Evolutionary conservation across 1,284 basidiomycete genomes (phyloP).

Genomic region (Cryptococcus maquisensis): DNA sequence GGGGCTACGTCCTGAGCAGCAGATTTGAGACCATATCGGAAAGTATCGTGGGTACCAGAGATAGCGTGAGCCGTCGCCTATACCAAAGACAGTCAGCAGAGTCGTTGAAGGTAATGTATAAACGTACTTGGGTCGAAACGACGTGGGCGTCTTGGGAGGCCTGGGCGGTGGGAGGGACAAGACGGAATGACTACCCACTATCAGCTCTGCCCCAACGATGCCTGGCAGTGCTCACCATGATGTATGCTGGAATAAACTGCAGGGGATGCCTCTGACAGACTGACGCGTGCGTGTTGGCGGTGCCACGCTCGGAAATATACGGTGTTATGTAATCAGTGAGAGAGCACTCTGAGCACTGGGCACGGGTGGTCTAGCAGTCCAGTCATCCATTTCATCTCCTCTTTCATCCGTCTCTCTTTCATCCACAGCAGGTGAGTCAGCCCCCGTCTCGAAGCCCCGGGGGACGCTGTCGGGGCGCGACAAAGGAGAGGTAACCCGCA

Average conservation of each 20-base stretch:
- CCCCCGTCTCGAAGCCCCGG: not conserved
- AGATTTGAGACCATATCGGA: constrained; percentile 40
- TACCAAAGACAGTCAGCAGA: not conserved
- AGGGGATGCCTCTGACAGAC: not conserved
- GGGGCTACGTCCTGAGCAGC: constrained; percentile 35
- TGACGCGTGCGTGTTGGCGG: constrained; percentile 7
- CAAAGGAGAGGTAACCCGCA: not conserved
- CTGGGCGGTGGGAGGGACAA: constrained; percentile 38
- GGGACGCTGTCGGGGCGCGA: not conserved
- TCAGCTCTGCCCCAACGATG: too few species aligned
- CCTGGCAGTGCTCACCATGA: constrained; percentile 33
- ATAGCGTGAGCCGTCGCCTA: constrained; percentile 43
- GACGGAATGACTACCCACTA: constrained; percentile 38
- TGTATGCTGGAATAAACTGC: constrained; percentile 2
- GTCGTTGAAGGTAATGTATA: not conserved
- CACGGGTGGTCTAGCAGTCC: not conserved
- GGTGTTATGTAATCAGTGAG: constrained; percentile 1
- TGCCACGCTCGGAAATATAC: constrained; percentile 19
- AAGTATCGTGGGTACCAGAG: constrained; percentile 43
- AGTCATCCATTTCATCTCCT: constrained; percentile 2
- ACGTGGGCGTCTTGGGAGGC: constrained; percentile 35
- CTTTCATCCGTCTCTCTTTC: constrained; percentile 5
- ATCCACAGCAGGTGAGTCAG: not conserved
- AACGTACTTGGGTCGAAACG: constrained; percentile 39
- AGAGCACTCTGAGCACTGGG: not conserved